phyloP scores from a whole-genome alignment of 805 yeast genomes.

The Ogataea pignaliae region DNA sequence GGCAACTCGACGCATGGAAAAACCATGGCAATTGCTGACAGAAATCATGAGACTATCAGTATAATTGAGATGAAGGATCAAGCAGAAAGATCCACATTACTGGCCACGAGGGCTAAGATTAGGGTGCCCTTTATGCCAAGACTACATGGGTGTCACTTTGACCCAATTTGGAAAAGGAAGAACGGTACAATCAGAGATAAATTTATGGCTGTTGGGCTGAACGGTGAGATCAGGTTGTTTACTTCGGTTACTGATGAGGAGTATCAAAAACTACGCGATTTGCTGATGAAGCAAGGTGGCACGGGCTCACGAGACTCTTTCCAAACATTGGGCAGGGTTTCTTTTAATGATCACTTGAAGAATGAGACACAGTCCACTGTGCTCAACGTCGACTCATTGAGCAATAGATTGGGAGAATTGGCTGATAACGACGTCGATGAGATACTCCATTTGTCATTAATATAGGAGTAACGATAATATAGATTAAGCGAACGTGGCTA shows the following conservation, averaged over 20 bases:
- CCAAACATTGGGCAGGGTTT: too few relatives aligned
- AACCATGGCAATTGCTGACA: conserved; percentile 16
- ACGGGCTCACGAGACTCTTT: too few relatives aligned
- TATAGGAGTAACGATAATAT: conserved; percentile 1
- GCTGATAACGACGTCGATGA: conserved; percentile 9
- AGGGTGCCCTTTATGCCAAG: conserved; percentile 31
- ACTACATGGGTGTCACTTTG: conserved; percentile 23
- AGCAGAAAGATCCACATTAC: not conserved
- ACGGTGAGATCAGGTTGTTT: conserved; percentile 33
- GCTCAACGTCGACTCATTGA: conserved; percentile 14
- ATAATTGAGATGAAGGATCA: conserved; percentile 4
- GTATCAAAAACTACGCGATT: conserved; percentile 3
- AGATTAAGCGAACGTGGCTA: not conserved
- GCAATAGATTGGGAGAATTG: conserved; percentile 9
- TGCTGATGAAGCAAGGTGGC: conserved; percentile 1
- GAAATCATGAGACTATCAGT: conserved; percentile 14
- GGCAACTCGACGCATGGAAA: conserved; percentile 2
- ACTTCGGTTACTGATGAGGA: conserved; percentile 5
- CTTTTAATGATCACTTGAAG: not conserved
- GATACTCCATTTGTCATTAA: conserved; percentile 8
- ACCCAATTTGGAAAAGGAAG: conserved; percentile 29
- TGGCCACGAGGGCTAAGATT: conserved; percentile 11
- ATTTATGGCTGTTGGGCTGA: conserved; percentile 32
- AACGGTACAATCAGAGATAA: conserved; percentile 2
- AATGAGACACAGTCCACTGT: conserved; percentile 3